Evolutionary conservation across 345 rosid genomes (phyloP), one percentile per base, ranked within the genome.

Genomic region (Diplotaxis tenuifolia): DNA sequence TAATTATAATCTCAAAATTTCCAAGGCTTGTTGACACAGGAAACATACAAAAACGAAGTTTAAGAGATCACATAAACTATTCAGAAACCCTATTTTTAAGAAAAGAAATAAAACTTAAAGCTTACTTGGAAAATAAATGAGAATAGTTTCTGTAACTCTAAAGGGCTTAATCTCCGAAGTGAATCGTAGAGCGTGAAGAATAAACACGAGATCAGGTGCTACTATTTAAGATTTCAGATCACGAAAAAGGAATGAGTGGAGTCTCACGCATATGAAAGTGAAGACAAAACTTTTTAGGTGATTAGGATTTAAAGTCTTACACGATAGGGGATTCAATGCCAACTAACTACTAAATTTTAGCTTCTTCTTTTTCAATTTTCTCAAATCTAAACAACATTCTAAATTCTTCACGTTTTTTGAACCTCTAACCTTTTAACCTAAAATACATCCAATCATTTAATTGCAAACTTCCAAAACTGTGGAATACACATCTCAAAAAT

Each of bases 201-300:
- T 9, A 8, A n/a, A 6, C 16, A 42, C 1, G 28, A n/a, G 15
- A 1, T 40, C 18, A 53, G 45, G 9, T 20, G 28, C 10, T 45
- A 10, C 4, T 49, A 14, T 38, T 42, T 6, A 6, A 40, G 34
- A 29, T 54, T 45, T 28, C 1, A 19, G 61, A 58, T 11, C 78
- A 74, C 36, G 72, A 49, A 23, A 49, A 27, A 9, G 4, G 61
- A 74, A 18, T 67, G 78, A 59, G 22, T 12, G 29, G 61, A 67
- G 67, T 58, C 32, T 21, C 67, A 67, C 62, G 25, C 60, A n/a
- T n/a, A 20, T 32, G 49, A 64, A 59, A 47, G 73, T 59, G 20
- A 31, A 59, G 72, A 57, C 2, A 25, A 66, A 47, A 57, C 65
- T 2, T n/a, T 45, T 57, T 59, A 11, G 36, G 27, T 57, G 36